Evolutionary conservation across 805 yeast species (phyloP).

Genomic region (Pichia nakasei): DNA sequence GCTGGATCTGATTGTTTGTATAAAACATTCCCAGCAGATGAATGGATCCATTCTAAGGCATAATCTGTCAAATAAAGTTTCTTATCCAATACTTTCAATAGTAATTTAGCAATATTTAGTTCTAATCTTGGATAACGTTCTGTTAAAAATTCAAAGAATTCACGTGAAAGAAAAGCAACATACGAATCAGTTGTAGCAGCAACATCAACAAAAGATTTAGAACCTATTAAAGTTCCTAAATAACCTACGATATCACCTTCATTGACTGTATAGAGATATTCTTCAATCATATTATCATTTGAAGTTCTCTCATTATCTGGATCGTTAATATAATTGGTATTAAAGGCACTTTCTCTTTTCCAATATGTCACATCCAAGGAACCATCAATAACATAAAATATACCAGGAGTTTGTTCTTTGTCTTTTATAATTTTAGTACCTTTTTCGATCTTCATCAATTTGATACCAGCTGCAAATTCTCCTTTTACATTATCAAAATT

Average conservation of each 20-base stretch:
- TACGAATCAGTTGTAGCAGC: slow-evolving; percentile 53
- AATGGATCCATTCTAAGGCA: slow-evolving; percentile 91
- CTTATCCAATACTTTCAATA: slow-evolving; percentile 58
- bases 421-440: slow-evolving; percentile 55
- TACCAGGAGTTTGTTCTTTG: slow-evolving; percentile 59
- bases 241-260: slow-evolving; percentile 87
- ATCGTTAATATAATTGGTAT: slow-evolving; percentile 7
- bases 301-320: background rate
- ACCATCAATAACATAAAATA: slow-evolving; percentile 78
- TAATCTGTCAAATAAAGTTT: slow-evolving; percentile 72
- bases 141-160: slow-evolving; percentile 51
- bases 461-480: slow-evolving; percentile 53
- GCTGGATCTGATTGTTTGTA: slow-evolving; percentile 81
- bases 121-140: slow-evolving; percentile 73
- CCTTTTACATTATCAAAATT: slow-evolving; percentile 44
- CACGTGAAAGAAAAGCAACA: slow-evolving; percentile 63
- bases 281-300: slow-evolving; percentile 19
- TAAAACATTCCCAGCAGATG: slow-evolving; percentile 75
- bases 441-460: slow-evolving; percentile 43
- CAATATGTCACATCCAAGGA: slow-evolving; percentile 50
- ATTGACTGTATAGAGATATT: slow-evolving; percentile 46
- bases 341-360: slow-evolving; percentile 22
- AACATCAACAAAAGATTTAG: slow-evolving; percentile 67
- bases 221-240: slow-evolving; percentile 69
- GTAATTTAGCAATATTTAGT: slow-evolving; percentile 64